phyloP scores from a whole-genome alignment of 208 protist genomes.

The Crithidia expoeki region DNA sequence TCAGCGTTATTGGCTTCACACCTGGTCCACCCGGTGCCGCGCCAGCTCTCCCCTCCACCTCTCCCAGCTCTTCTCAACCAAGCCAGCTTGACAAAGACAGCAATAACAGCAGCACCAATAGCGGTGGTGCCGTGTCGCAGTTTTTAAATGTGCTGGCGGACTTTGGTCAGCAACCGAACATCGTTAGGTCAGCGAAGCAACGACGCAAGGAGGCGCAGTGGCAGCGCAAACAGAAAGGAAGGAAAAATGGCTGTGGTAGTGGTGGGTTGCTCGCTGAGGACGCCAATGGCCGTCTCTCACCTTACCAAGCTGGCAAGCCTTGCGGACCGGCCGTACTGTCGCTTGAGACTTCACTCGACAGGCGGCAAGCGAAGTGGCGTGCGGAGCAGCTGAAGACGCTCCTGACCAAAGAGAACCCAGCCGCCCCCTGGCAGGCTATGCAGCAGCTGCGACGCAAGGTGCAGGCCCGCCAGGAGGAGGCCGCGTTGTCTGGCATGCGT shows the following conservation, averaged over 20 bases:
- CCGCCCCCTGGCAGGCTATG: constrained; percentile 74
- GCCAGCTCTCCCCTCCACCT: neutral
- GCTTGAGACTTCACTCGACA: constrained; percentile 26
- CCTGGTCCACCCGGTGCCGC: neutral
- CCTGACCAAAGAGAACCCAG: constrained; percentile 48
- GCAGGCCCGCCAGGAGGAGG: constrained; percentile 39
- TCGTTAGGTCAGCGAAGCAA: constrained; percentile 20
- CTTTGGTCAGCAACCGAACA: constrained; percentile 41
- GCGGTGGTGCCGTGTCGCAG: constrained; percentile 50
- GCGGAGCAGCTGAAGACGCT: constrained; percentile 57
- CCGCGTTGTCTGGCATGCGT: constrained; percentile 65
- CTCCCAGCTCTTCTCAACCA: neutral
- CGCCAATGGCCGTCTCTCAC: constrained; percentile 58
- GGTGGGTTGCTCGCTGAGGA: constrained; percentile 65
- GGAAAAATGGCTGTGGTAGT: neutral
- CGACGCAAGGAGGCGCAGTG: constrained; percentile 31
- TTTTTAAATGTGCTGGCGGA: constrained; percentile 61
- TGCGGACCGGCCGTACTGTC: constrained; percentile 62
- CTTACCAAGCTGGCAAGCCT: constrained; percentile 59
- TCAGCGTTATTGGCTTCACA: constrained; percentile 22
- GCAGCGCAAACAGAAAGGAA: constrained; percentile 31
- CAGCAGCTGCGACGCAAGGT: constrained; percentile 44
- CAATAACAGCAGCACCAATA: neutral
- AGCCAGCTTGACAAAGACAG: neutral
- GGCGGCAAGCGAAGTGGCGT: constrained; percentile 62